Percentiles rank a stretch among this genome's conserved stretches.
These are phyloP conservation scores for Suillus ampliporus DNA, from an alignment of 768 basidiomycete species.

Conservation along the genomic window DNA sequence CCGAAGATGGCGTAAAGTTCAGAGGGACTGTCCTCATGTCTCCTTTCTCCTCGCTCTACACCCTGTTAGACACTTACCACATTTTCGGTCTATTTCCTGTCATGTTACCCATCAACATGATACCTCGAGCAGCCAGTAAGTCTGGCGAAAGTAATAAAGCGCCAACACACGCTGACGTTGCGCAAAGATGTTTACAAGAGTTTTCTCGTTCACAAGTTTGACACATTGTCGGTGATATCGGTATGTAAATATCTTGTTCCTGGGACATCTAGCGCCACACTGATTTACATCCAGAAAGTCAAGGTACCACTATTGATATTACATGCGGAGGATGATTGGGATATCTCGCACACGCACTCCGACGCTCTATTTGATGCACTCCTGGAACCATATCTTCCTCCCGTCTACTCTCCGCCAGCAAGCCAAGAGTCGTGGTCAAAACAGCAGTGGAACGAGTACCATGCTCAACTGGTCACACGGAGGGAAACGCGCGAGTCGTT, in stretches of 20 bases:
- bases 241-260: constrained; percentile 44
- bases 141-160: constrained; percentile 12
- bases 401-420: constrained; percentile 43
- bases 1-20: constrained; percentile 46
- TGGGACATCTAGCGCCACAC: background rate
- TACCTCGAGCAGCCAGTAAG: constrained; percentile 70
- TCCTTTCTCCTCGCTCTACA: constrained; percentile 64
- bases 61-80: constrained; percentile 69
- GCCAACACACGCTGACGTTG: background rate
- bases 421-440: constrained; percentile 33
- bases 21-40: constrained; percentile 56
- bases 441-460: constrained; percentile 53
- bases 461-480: constrained; percentile 46
- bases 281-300: constrained; percentile 53
- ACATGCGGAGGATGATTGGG: constrained; percentile 76
- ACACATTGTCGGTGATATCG: constrained; percentile 64
- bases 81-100: constrained; percentile 72
- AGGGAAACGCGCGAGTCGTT: constrained; percentile 47
- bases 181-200: constrained; percentile 56
- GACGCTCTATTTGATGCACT: constrained; percentile 69
- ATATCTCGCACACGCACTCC: constrained; percentile 76
- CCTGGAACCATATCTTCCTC: constrained; percentile 65
- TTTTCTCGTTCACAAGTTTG: constrained; percentile 61
- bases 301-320: constrained; percentile 72
- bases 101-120: constrained; percentile 66